A percentile compares a stretch with the other conserved stretches of the same genome.
These are phyloP conservation scores for Puccinia novopanici DNA, from an alignment of 1,284 basidiomycete genomes.

Conservation along the genomic window DNA sequence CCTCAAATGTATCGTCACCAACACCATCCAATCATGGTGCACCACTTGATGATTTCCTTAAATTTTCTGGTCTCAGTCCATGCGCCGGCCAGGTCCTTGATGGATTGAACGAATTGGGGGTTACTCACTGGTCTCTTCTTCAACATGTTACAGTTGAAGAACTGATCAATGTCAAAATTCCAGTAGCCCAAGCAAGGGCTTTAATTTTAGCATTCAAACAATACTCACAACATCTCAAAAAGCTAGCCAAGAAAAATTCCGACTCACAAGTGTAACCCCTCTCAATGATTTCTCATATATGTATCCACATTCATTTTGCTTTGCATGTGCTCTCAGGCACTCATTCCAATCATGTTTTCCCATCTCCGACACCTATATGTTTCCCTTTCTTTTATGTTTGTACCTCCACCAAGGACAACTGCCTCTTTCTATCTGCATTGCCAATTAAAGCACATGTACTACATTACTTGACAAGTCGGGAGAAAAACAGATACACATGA, in stretches of 20 bases:
- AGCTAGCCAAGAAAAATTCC: background rate
- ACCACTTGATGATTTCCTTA: background rate
- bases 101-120: background rate
- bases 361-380: no score
- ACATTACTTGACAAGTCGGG: no score
- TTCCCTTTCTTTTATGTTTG: no score
- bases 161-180: background rate
- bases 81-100: background rate
- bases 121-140: background rate
- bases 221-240: background rate
- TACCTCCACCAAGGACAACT: no score
- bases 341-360: no score
- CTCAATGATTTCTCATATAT: no score
- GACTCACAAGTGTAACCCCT: no score
- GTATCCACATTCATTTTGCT: no score
- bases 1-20: background rate
- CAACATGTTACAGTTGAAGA: background rate
- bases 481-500: background rate
- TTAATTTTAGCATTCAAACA: background rate
- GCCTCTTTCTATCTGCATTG: no score
- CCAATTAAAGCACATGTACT: no score
- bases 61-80: background rate
- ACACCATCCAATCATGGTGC: background rate
- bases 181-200: background rate
- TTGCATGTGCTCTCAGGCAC: no score